Conservation (phyloP, 495 filamentous ascomycete genomes). For the Aspergillus coremiiformis region DNA sequence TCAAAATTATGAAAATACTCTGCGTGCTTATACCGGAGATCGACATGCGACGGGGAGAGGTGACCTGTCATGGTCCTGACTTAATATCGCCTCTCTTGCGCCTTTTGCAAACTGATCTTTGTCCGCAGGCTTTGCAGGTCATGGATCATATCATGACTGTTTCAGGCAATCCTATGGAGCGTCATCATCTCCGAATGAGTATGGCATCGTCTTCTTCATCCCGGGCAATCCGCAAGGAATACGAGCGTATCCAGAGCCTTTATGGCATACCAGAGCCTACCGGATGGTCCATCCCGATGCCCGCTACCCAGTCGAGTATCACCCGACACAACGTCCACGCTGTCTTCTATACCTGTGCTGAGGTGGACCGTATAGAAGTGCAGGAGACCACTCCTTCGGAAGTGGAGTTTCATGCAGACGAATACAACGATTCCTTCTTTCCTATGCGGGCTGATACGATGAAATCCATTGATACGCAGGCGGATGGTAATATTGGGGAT, state of each 20-base stretch:
- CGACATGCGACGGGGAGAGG: slow-evolving; percentile 86
- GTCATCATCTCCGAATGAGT: slow-evolving; percentile 91
- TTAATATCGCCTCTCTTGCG: slow-evolving; percentile 88
- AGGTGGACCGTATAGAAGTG: slow-evolving; percentile 50
- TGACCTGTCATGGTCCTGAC: slow-evolving; percentile 87
- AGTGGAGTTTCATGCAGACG: slow-evolving; percentile 86
- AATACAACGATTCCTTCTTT: slow-evolving; percentile 75
- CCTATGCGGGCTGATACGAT: slow-evolving; percentile 78
- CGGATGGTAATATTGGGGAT: slow-evolving; percentile 71
- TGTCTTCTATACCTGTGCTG: slow-evolving; percentile 82
- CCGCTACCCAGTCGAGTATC: slow-evolving; percentile 73
- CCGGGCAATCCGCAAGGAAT: slow-evolving; percentile 81
- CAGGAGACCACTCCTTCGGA: slow-evolving; percentile 68
- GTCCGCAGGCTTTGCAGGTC: slow-evolving; percentile 81
- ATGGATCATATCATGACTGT: slow-evolving; percentile 93
- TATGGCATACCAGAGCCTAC: slow-evolving; percentile 95
- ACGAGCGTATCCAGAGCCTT: slow-evolving; percentile 84
- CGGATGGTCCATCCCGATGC: slow-evolving; percentile 94
- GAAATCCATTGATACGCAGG: slow-evolving; percentile 80
- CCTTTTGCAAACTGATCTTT: slow-evolving; percentile 86
- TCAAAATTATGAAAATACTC: slow-evolving; percentile 85
- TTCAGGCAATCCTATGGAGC: slow-evolving; percentile 85
- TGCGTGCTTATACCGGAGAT: slow-evolving; percentile 80
- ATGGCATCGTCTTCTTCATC: slow-evolving; percentile 75
- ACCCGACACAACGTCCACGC: slow-evolving; percentile 92